Conservation (phyloP, 2,329 filamentous ascomycete genomes). For the Ophiostoma ulmi region DNA sequence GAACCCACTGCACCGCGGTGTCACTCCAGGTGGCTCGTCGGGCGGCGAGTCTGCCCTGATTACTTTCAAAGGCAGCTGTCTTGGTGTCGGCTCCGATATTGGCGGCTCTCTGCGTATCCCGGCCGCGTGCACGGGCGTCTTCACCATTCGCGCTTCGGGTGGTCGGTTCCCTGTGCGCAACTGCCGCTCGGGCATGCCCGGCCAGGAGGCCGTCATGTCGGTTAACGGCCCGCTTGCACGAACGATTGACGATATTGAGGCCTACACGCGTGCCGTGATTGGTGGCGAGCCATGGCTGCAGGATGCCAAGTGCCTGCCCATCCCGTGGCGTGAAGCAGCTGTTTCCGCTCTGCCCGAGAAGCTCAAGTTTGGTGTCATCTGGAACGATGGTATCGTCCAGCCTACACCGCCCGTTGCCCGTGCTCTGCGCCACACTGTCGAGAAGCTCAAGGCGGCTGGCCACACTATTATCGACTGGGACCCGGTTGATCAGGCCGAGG, state of each 20-base stretch:
- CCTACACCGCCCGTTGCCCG: slow-evolving; percentile 62
- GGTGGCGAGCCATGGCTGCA: slow-evolving; percentile 50
- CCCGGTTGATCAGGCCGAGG: slow-evolving; percentile 39
- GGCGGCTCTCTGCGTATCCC: slow-evolving; percentile 50
- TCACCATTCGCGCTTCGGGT: slow-evolving; percentile 51
- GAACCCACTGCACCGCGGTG: slow-evolving; percentile 55
- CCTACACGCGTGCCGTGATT: slow-evolving; percentile 51
- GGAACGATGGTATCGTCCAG: slow-evolving; percentile 58
- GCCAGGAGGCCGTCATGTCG: slow-evolving; percentile 59
- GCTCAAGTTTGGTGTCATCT: slow-evolving; percentile 57
- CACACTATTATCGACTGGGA: slow-evolving; percentile 52
- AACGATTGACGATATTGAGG: slow-evolving; percentile 49
- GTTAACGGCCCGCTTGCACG: slow-evolving; percentile 60
- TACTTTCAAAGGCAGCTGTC: slow-evolving; percentile 50
- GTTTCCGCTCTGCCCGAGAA: slow-evolving; percentile 8
- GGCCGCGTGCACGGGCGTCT: slow-evolving; percentile 55
- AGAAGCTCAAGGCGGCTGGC: slow-evolving; percentile 41
- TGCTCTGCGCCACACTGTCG: slow-evolving; percentile 46
- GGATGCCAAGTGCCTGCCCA: slow-evolving; percentile 54
- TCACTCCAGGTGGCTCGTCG: slow-evolving; percentile 60
- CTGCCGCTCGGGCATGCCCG: slow-evolving; percentile 53
- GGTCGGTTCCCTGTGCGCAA: slow-evolving; percentile 55
- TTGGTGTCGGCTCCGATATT: slow-evolving; percentile 63
- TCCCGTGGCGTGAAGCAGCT: slow-evolving; percentile 46
- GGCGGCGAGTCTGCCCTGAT: slow-evolving; percentile 64